Percentiles rank a stretch among this genome's conserved stretches.
Evolutionary conservation across 768 basidiomycete genomes (phyloP).

Genomic region (Podaxis carcinomalis): DNA sequence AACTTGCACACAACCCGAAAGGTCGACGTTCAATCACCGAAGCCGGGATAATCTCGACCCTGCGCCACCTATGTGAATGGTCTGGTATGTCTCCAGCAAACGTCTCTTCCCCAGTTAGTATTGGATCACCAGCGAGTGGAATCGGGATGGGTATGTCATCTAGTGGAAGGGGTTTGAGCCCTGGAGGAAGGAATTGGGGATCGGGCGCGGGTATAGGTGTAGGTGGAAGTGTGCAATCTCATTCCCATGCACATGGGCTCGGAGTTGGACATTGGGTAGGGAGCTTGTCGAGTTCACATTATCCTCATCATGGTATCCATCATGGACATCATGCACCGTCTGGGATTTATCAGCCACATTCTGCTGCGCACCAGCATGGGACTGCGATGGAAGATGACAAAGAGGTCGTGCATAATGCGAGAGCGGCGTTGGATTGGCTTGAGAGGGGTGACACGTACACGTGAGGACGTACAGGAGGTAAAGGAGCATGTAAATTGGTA

Average conservation of each 20-base stretch:
- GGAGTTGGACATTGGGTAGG: slow-evolving; percentile 10
- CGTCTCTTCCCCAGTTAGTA: not conserved
- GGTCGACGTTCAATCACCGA: slow-evolving; percentile 30
- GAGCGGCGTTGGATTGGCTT: slow-evolving; percentile 21
- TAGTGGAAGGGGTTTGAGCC: slow-evolving; percentile 22
- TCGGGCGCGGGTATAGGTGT: slow-evolving; percentile 5
- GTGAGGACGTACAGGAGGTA: not conserved
- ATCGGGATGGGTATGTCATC: slow-evolving; percentile 10
- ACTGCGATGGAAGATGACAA: slow-evolving; percentile 53
- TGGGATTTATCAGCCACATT: slow-evolving; percentile 11
- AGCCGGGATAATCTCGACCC: slow-evolving; percentile 36
- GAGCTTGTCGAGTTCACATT: slow-evolving; percentile 4
- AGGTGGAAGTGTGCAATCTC: not conserved
- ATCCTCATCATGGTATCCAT: not conserved
- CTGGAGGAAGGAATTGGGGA: slow-evolving; percentile 16
- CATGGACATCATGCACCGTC: slow-evolving; percentile 3
- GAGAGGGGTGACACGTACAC: slow-evolving; percentile 14
- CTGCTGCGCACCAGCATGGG: slow-evolving; percentile 22
- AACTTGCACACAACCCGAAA: slow-evolving; percentile 43
- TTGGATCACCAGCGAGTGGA: slow-evolving; percentile 13
- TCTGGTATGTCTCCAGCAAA: slow-evolving; percentile 12
- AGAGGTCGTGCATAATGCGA: slow-evolving; percentile 54
- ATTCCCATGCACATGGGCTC: not conserved
- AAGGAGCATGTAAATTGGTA: not conserved
- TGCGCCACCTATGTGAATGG: slow-evolving; percentile 40